A percentile compares a stretch with the other conserved stretches of the same genome.
Evolutionary conservation across 1,284 basidiomycete genomes (phyloP).

Genomic region (Trichosporon asahii): DNA sequence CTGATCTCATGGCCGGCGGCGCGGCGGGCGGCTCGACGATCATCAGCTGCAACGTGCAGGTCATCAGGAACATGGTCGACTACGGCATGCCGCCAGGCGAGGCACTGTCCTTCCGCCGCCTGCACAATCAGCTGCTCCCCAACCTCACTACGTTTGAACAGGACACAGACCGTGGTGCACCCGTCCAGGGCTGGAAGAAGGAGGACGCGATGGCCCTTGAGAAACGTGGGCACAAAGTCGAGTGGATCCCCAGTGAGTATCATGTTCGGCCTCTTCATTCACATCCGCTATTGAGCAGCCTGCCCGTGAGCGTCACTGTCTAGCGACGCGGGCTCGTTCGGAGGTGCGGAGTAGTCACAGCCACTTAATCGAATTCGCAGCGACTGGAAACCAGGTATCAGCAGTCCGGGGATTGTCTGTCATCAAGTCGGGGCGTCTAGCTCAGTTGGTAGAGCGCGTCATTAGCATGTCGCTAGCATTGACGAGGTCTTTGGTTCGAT

Average conservation of each 20-base stretch:
- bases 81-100: slow-evolving; percentile 32
- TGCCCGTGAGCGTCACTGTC: no score
- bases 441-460: not conserved
- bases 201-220: slow-evolving; percentile 26
- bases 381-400: not conserved
- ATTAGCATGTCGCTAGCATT: not conserved
- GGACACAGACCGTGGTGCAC: slow-evolving; percentile 21
- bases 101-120: slow-evolving; percentile 31
- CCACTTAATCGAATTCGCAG: no score
- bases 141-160: slow-evolving; percentile 35
- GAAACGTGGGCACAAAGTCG: slow-evolving; percentile 32
- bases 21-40: slow-evolving; percentile 47
- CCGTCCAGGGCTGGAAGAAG: slow-evolving; percentile 29
- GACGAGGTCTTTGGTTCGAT: not conserved
- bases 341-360: no score
- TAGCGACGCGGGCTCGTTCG: no score
- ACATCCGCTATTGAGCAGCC: no score
- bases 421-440: not conserved
- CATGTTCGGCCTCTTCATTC: no score
- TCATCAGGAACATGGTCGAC: slow-evolving; percentile 34
- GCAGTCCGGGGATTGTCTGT: not conserved
- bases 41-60: slow-evolving; percentile 42
- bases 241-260: slow-evolving; percentile 31
- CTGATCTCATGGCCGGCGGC: slow-evolving; percentile 33
- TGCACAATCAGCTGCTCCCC: slow-evolving; percentile 48